phyloP scores from a whole-genome alignment of 768 basidiomycete genomes.

The Russula sp. region DNA sequence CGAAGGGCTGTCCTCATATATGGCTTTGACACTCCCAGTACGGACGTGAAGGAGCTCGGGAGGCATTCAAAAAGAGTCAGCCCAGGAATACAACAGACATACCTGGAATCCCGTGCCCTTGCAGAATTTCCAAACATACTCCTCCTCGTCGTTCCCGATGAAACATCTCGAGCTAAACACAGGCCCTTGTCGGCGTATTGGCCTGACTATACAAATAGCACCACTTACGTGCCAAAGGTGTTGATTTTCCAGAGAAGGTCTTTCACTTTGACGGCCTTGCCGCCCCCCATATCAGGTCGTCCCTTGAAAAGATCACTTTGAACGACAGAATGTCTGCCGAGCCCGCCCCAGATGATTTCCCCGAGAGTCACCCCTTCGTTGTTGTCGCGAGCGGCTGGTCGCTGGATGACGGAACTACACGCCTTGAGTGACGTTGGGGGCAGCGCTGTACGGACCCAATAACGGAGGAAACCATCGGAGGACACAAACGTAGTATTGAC shows the following conservation, averaged over 20 bases:
- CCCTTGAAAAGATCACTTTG: conserved; percentile 19
- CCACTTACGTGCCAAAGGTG: conserved; percentile 18
- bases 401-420: conserved; percentile 35
- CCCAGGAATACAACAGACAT: not conserved
- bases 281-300: not conserved
- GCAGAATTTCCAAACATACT: conserved; percentile 21
- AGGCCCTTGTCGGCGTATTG: not conserved
- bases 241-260: conserved; percentile 19
- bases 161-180: conserved; percentile 17
- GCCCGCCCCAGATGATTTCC: conserved; percentile 41
- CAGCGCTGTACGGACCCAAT: conserved; percentile 36
- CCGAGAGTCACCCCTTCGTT: conserved; percentile 39
- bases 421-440: conserved; percentile 29
- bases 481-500: conserved; percentile 44
- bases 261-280: conserved; percentile 18
- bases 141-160: conserved; percentile 21
- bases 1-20: conserved; percentile 18
- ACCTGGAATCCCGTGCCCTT: conserved; percentile 20
- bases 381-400: conserved; percentile 29
- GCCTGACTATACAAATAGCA: not conserved
- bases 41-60: conserved; percentile 19
- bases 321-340: conserved; percentile 29
- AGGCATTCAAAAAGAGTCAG: not conserved
- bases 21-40: conserved; percentile 16
- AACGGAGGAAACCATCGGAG: conserved; percentile 43